These are phyloP conservation scores for Plasmodium knowlesi DNA, from an alignment of 169 alveolate genomes.

Conservation along the genomic window DNA sequence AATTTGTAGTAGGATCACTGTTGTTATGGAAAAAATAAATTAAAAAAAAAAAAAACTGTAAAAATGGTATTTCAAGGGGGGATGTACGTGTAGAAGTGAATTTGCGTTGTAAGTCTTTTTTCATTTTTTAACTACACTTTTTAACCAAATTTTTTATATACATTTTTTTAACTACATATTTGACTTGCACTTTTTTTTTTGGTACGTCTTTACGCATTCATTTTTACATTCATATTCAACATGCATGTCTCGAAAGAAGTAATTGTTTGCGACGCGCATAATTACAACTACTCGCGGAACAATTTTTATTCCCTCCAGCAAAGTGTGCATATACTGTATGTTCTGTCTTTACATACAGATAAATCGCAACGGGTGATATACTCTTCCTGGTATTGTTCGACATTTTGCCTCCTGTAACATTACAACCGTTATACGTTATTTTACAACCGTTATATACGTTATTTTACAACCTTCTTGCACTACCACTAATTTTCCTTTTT, in stretches of 20 bases:
- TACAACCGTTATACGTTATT: too few species aligned
- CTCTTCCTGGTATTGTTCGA: neutral
- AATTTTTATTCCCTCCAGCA: neutral
- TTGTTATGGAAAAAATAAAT: neutral
- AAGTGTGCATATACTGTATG: neutral
- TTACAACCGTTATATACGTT: neutral
- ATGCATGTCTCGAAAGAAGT: neutral
- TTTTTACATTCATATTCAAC: neutral
- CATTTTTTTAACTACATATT: neutral
- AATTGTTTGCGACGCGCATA: neutral
- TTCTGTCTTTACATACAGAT: neutral
- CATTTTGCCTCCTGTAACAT: neutral
- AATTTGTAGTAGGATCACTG: conserved; percentile 46
- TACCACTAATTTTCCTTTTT: neutral
- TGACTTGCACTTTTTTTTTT: neutral
- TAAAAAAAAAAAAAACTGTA: neutral
- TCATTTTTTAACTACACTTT: neutral
- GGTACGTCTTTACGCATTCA: neutral
- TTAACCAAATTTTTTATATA: too few species aligned
- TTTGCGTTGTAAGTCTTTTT: neutral
- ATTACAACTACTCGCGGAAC: neutral
- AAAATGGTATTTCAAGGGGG: neutral
- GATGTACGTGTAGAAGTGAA: neutral
- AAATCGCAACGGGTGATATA: neutral
- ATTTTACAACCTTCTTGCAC: neutral